Percentiles rank a stretch among this genome's conserved stretches.
Conservation (phyloP, 2,329 filamentous ascomycete genomes). For the Fusarium oligoseptatum region DNA sequence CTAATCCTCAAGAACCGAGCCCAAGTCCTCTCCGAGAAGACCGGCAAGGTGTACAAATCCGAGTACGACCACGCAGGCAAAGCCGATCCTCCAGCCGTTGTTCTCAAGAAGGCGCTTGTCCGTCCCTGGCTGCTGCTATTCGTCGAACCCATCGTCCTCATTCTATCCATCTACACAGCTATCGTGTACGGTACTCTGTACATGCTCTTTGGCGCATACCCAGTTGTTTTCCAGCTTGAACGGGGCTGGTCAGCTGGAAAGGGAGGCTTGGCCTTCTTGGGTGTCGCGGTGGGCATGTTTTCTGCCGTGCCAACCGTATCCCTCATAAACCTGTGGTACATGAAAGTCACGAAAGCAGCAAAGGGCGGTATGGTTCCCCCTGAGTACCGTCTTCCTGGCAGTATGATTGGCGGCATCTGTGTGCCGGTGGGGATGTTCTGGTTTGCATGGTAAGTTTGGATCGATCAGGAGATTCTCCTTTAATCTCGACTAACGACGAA, state of each 20-base stretch:
- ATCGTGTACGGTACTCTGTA: slow-evolving; percentile 69
- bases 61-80: slow-evolving; percentile 60
- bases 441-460: slow-evolving; percentile 70
- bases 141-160: slow-evolving; percentile 74
- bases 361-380: slow-evolving; percentile 70
- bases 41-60: slow-evolving; percentile 68
- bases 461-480: neutral
- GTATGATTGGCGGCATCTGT: slow-evolving; percentile 69
- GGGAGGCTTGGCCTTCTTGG: slow-evolving; percentile 72
- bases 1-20: slow-evolving; percentile 68
- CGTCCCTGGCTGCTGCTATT: slow-evolving; percentile 76
- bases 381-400: slow-evolving; percentile 71
- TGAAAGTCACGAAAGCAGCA: slow-evolving; percentile 54
- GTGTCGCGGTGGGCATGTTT: slow-evolving; percentile 74
- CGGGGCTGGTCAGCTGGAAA: slow-evolving; percentile 70
- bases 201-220: slow-evolving; percentile 67
- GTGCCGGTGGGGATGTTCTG: slow-evolving; percentile 74
- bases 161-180: slow-evolving; percentile 73
- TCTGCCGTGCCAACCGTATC: slow-evolving; percentile 65
- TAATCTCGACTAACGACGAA: neutral
- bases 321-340: slow-evolving; percentile 67
- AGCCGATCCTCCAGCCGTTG: slow-evolving; percentile 56
- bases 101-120: slow-evolving; percentile 67
- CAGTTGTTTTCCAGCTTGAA: slow-evolving; percentile 71
- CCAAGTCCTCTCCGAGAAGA: slow-evolving; percentile 61